Evolutionary conservation across 108 stramenopile genomes (phyloP).

Genomic region (Aurantiochytrium sp.): DNA sequence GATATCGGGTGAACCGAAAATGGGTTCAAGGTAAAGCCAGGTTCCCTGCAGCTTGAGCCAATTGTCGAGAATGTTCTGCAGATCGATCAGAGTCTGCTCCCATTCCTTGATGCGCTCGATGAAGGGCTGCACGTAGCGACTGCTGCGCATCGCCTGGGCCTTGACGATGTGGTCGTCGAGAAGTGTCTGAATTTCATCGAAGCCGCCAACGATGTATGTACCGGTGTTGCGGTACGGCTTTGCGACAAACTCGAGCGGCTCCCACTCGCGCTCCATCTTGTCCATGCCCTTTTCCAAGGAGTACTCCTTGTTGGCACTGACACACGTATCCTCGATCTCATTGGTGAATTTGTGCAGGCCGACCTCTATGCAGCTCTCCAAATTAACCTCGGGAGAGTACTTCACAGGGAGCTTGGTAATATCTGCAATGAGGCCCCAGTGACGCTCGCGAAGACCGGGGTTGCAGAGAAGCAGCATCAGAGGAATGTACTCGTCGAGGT

Average conservation of each 20-base stretch:
- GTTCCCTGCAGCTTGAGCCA: slow-evolving; percentile 62
- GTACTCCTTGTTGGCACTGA: slow-evolving; percentile 58
- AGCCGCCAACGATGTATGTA: slow-evolving; percentile 43
- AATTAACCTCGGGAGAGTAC: slow-evolving; percentile 9
- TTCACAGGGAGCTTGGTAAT: slow-evolving; percentile 34
- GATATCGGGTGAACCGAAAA: slow-evolving; percentile 62
- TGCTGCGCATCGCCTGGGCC: slow-evolving; percentile 57
- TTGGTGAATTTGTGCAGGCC: slow-evolving; percentile 44
- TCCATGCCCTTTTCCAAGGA: slow-evolving; percentile 54
- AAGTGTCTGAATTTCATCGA: slow-evolving; percentile 60
- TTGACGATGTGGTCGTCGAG: slow-evolving; percentile 66
- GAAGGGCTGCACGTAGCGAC: slow-evolving; percentile 58
- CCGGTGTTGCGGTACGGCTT: slow-evolving; percentile 55
- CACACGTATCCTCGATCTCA: slow-evolving; percentile 54
- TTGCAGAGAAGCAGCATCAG: slow-evolving; percentile 56
- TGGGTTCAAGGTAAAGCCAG: slow-evolving; percentile 65
- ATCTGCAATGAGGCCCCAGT: slow-evolving; percentile 54
- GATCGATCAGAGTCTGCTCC: slow-evolving; percentile 42
- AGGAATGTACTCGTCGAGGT: slow-evolving; percentile 45
- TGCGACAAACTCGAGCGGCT: slow-evolving; percentile 36
- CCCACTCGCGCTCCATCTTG: slow-evolving; percentile 58
- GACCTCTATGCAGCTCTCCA: slow-evolving; percentile 41
- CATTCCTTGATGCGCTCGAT: slow-evolving; percentile 46
- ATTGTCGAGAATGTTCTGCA: slow-evolving; percentile 60
- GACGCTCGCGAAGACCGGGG: slow-evolving; percentile 53